Base-by-base conservation (phyloP, 2,329 filamentous ascomycete genomes). In the Ambrosiella cleistominuta region DNA sequence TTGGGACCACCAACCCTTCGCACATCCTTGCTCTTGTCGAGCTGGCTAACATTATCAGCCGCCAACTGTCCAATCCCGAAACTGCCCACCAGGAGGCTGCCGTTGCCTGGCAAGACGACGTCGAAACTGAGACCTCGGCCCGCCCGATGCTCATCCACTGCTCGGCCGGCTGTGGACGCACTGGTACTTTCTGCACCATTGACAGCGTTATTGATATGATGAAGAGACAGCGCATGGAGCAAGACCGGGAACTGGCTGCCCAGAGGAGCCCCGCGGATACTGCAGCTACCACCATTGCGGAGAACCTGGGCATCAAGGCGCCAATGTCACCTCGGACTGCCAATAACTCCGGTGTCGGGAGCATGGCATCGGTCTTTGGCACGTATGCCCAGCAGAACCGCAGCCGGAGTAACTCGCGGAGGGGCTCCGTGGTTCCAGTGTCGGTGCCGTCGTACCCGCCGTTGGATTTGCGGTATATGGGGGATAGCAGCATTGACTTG, bases 181-280 rank as follows among this genome's bases (percentile, higher is more conserved):
- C 93, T 0, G 93, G 93, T 2, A 91, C 93, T 0, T 98, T 97
- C 67, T 97, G 93, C 68, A 95, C 93, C 0, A 89, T 97, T 13
- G 93, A 97, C 68, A 91, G 85, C 44, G 93, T 97, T 7, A 84
- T 97, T 59, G 90, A 96, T 69, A 95, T 96, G 86, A 73, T 98
- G 61, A 95, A 95, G 72, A 82, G 87, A n/a, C 89, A 95, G 69
- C 78, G 74, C 38, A 68, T 73, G 56, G 68, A 68, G 7, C 69
- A 69, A 42, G 62, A 53, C 27, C 27, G 27, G 52, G 58, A 57
- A 40, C 62, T 57, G 49, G 54, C 60, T 37, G 55, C 7, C 45
- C 63, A 63, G 42, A 27, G 40, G 38, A 44, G 51, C 13, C 52
- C 59, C 4, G 52, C 80, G 58, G 68, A 75, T 3, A 60, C 64